Evolutionary conservation across 768 basidiomycete species (phyloP).

Genomic region (Hortiboletus flavorubellus): DNA sequence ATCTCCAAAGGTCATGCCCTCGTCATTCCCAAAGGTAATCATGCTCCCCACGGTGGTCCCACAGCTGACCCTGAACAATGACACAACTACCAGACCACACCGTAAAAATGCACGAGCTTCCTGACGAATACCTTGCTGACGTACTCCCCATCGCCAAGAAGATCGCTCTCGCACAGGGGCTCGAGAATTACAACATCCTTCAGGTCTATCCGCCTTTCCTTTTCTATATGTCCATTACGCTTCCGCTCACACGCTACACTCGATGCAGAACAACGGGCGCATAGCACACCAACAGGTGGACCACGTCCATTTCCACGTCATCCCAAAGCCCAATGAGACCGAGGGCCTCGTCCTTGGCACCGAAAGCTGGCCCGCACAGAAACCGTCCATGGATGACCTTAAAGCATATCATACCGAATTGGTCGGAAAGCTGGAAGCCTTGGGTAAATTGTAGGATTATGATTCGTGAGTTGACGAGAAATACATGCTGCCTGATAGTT

Average conservation of each 20-base stretch:
- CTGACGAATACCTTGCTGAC: constrained; percentile 80
- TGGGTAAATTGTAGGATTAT: constrained; percentile 15
- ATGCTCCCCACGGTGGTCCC: no score
- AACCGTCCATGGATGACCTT: constrained; percentile 19
- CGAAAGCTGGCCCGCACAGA: constrained; percentile 49
- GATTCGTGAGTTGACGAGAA: background rate
- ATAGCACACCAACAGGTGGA: constrained; percentile 69
- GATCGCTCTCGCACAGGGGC: constrained; percentile 72
- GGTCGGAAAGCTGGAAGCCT: constrained; percentile 12
- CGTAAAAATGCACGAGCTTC: constrained; percentile 81
- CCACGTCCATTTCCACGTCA: constrained; percentile 93
- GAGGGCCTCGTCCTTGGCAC: constrained; percentile 70
- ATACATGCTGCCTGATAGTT: background rate
- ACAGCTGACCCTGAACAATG: background rate
- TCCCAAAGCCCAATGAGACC: constrained; percentile 74
- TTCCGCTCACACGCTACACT: background rate
- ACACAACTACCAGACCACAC: constrained; percentile 61
- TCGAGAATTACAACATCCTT: constrained; percentile 84
- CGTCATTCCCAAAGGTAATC: constrained; percentile 86
- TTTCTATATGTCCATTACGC: no score
- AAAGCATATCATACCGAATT: constrained; percentile 21
- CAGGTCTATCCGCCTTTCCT: constrained; percentile 38
- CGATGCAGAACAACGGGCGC: constrained; percentile 60
- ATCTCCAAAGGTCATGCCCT: constrained; percentile 88
- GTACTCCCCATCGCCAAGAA: constrained; percentile 81